Conservation (phyloP, 1,284 basidiomycete genomes). For the Puccinia hordei region DNA sequence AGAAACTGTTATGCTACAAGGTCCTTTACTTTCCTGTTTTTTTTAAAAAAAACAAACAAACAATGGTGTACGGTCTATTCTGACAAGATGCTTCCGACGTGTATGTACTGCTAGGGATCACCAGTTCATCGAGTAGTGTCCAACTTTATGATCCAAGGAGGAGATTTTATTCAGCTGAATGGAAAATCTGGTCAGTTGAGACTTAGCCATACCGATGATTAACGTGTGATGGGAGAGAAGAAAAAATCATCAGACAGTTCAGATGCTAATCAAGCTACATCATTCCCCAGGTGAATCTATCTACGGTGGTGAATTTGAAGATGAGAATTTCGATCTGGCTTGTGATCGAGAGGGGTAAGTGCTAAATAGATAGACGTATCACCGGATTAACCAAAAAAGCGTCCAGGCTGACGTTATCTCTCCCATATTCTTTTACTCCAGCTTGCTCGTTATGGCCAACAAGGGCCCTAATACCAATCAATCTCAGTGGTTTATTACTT, state of each 20-base stretch:
- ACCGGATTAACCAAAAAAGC: not conserved
- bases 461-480: constrained; percentile 47
- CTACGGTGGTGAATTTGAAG: constrained; percentile 44
- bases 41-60: not conserved
- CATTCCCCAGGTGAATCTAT: constrained; percentile 35
- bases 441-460: constrained; percentile 47
- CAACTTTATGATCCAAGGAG: constrained; percentile 48
- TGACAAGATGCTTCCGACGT: constrained; percentile 8
- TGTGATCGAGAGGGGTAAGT: constrained; percentile 44
- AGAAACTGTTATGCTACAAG: constrained; percentile 39
- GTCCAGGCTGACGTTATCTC: not conserved
- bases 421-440: not conserved
- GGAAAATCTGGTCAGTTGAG: constrained; percentile 38
- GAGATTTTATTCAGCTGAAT: constrained; percentile 39
- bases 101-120: constrained; percentile 25
- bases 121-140: constrained; percentile 42
- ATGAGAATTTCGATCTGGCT: constrained; percentile 39
- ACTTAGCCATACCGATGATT: not conserved
- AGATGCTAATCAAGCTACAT: not conserved
- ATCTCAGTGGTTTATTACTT: constrained; percentile 47
- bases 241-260: not conserved
- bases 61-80: not conserved
- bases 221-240: too few relatives aligned
- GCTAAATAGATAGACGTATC: not conserved
- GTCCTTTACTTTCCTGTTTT: not conserved